A percentile compares a stretch with the other conserved stretches of the same genome.
These are phyloP conservation scores for Hypoxylon sp. DNA, from an alignment of 2,329 filamentous ascomycete genomes.

Conservation along the genomic window DNA sequence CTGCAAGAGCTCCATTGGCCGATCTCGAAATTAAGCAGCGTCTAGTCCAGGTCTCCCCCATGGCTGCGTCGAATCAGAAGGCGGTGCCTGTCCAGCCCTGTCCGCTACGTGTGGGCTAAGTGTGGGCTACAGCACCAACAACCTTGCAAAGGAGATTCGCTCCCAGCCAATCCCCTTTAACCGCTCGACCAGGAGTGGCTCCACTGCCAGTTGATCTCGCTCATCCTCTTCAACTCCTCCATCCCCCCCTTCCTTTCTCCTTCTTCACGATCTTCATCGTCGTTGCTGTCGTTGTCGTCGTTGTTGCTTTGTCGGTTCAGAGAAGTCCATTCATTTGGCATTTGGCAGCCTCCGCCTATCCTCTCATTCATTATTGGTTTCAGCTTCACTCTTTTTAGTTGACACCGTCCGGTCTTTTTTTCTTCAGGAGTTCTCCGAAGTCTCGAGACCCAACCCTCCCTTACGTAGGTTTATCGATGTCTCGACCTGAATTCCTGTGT, in stretches of 20 bases:
- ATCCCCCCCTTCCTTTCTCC: constrained; percentile 50
- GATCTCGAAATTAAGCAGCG: constrained; percentile 47
- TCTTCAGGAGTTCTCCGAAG: constrained; percentile 53
- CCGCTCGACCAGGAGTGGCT: constrained; percentile 13
- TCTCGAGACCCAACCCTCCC: constrained; percentile 52
- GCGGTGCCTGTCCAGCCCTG: constrained; percentile 47
- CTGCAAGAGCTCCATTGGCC: constrained; percentile 35
- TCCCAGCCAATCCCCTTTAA: constrained; percentile 41
- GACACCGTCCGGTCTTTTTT: constrained; percentile 65
- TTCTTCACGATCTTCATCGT: constrained; percentile 56
- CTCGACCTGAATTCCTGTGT: constrained; percentile 36
- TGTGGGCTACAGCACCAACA: constrained; percentile 22
- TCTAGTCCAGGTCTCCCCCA: constrained; percentile 37
- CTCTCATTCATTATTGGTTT: constrained; percentile 61
- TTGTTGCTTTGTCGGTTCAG: constrained; percentile 51
- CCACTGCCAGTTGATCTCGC: constrained; percentile 43
- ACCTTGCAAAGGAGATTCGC: constrained; percentile 36
- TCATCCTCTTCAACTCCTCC: constrained; percentile 44
- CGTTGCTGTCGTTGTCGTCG: constrained; percentile 54
- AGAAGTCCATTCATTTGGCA: constrained; percentile 51
- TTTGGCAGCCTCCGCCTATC: constrained; percentile 51
- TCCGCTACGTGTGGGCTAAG: constrained; percentile 21
- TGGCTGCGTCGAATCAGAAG: constrained; percentile 47
- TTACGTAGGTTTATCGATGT: constrained; percentile 50
- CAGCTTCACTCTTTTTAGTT: constrained; percentile 66